Base-by-base conservation (phyloP, 2,329 filamentous ascomycete species). In the Gremmenia infestans region DNA sequence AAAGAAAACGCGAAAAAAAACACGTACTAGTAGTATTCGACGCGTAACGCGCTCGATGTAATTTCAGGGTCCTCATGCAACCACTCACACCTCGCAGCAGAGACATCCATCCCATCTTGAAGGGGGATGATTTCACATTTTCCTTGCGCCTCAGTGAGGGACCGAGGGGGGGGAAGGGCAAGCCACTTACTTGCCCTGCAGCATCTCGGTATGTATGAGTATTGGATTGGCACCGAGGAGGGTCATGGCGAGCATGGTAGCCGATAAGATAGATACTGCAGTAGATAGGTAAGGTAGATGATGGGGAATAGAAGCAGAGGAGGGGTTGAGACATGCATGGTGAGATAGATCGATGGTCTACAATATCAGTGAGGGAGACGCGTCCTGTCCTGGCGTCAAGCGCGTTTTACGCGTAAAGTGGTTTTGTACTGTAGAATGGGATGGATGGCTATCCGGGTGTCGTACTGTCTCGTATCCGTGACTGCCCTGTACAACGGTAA, bases 1-100 rank as follows among this genome's bases (percentile, higher is more conserved):
- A 37, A 32, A 43, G 23, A 42, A 39, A 19, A 49, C 54, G 50
- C 54, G 54, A 56, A 49, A 52, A 52, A n/a, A 52, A n/a, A 25
- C 54, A 45, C 49, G 47, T 49, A 3, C 37, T 12, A 8, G 15
- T 17, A 12, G 14, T 7, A 40, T 40, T 4, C 22, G 2, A 15
- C 45, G 45, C 45, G 45, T 47, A 25, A 53, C 50, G 50, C 54
- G 50, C 45, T 36, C 14, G 6, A 14, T n/a, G 15, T 23, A 50
- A 46, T 46, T 37, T 50, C 46, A 46, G 47, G 45, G 15, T 11
- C 17, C 39, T 25, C 17, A 55, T 22, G 39, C 50, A 28, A 50
- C 54, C 54, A 56, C 46, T 56, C 25, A 56, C 22, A 32, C 22
- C 40, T 39, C 40, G 22, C 35, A 17, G 48, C 19, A 14, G 22